Conservation (phyloP, 495 filamentous ascomycete species). For the Lasiosphaeria ovina region DNA sequence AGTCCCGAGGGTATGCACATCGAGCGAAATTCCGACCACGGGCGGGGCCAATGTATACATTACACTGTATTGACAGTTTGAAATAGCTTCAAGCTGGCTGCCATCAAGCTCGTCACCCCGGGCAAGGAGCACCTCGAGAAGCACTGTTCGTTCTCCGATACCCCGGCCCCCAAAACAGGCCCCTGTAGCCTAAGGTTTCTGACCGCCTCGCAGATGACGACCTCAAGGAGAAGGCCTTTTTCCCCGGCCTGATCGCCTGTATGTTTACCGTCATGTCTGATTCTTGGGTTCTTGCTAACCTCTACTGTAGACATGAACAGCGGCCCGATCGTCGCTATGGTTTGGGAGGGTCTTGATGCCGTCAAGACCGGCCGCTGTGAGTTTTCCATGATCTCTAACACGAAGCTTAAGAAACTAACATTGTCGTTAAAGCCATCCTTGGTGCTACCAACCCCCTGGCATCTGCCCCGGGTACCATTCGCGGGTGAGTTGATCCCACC, state of each 20-base stretch:
- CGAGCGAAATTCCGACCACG: background rate
- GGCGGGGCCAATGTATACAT: no score
- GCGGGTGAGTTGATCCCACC: slow-evolving; percentile 62
- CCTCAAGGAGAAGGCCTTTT: slow-evolving; percentile 92
- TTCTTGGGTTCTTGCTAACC: slow-evolving; percentile 29
- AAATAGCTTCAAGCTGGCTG: slow-evolving; percentile 87
- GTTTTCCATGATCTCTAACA: slow-evolving; percentile 23
- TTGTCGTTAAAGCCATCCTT: slow-evolving; percentile 62
- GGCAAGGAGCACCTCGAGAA: slow-evolving; percentile 91
- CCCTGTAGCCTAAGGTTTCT: slow-evolving; percentile 20
- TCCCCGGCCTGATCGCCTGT: slow-evolving; percentile 88
- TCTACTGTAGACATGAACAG: slow-evolving; percentile 78
- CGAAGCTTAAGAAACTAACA: slow-evolving; percentile 24
- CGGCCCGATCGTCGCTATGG: slow-evolving; percentile 97
- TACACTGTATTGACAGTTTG: slow-evolving; percentile 22
- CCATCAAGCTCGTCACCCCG: slow-evolving; percentile 89
- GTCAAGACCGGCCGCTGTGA: slow-evolving; percentile 95
- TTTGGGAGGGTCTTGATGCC: slow-evolving; percentile 96
- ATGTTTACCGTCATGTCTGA: slow-evolving; percentile 20
- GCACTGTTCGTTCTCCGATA: slow-evolving; percentile 62
- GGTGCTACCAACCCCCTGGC: slow-evolving; percentile 97
- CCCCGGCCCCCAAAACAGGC: background rate
- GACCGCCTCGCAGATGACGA: slow-evolving; percentile 62
- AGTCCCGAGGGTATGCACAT: slow-evolving; percentile 74
- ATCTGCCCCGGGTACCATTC: slow-evolving; percentile 93